These are phyloP conservation scores for Heliamphora exappendiculata DNA, from an alignment of 148 eudicot genomes.

Conservation along the genomic window DNA sequence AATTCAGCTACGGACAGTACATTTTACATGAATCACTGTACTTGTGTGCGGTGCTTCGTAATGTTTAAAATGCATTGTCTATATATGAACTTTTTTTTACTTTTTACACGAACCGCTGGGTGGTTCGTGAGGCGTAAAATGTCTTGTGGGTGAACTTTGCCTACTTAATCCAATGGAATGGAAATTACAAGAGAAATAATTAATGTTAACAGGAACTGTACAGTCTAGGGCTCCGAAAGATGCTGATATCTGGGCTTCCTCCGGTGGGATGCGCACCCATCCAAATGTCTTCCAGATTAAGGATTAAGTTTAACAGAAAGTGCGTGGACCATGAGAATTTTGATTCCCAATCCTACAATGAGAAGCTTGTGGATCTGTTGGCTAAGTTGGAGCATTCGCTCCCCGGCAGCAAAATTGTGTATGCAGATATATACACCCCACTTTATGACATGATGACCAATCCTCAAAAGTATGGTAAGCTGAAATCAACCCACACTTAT, in stretches of 20 bases:
- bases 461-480: background rate
- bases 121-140: too few species aligned
- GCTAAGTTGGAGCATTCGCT: background rate
- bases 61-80: too few species aligned
- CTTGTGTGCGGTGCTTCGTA: too few species aligned
- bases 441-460: background rate
- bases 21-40: too few species aligned
- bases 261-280: background rate
- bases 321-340: background rate
- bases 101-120: too few species aligned
- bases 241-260: constrained; percentile 1
- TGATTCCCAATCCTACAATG: background rate
- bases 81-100: too few species aligned
- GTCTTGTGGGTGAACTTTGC: too few species aligned
- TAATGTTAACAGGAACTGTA: constrained; percentile 7
- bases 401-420: background rate
- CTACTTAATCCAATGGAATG: too few species aligned
- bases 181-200: too few species aligned
- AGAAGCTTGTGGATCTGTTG: background rate
- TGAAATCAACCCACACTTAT: too few species aligned
- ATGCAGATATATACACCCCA: background rate
- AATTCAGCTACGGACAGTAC: too few species aligned
- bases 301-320: background rate
- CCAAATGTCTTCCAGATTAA: too few species aligned
- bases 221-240: background rate